These are phyloP conservation scores for Talaromyces sp. DNA, from an alignment of 2,329 filamentous ascomycete species.

Conservation along the genomic window DNA sequence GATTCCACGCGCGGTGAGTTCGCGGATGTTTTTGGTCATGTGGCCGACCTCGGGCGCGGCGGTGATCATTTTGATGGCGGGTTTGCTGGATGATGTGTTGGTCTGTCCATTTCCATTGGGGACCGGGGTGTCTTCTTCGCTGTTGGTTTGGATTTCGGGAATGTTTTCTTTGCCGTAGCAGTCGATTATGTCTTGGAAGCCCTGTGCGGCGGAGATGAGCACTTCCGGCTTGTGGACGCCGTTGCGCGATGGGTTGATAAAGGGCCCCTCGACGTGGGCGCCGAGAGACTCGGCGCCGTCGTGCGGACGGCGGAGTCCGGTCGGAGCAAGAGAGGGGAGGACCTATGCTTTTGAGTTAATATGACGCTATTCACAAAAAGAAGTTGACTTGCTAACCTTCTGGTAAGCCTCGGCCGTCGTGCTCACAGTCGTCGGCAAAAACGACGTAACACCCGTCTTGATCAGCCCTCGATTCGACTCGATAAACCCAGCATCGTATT, in stretches of 20 bases:
- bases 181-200: constrained; percentile 51
- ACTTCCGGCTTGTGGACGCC: constrained; percentile 76
- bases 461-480: constrained; percentile 67
- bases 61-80: constrained; percentile 69
- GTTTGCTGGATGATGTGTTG: constrained; percentile 6
- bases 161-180: constrained; percentile 65
- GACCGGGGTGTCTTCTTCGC: constrained; percentile 4
- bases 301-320: constrained; percentile 53
- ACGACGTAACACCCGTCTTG: constrained; percentile 78
- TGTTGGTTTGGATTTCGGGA: not conserved
- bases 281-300: constrained; percentile 82
- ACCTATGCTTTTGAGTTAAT: constrained; percentile 29
- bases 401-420: constrained; percentile 77
- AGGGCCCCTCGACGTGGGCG: constrained; percentile 86
- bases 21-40: constrained; percentile 63
- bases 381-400: constrained; percentile 42
- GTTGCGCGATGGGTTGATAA: constrained; percentile 75
- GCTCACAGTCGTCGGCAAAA: constrained; percentile 72
- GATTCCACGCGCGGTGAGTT: constrained; percentile 60
- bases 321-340: constrained; percentile 71
- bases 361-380: not conserved
- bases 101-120: too few relatives aligned
- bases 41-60: constrained; percentile 74
- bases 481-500: constrained; percentile 67
- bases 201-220: constrained; percentile 55